Conservation (phyloP, 73 alveolate species). For the Symbiodinium pilosum region DNA sequence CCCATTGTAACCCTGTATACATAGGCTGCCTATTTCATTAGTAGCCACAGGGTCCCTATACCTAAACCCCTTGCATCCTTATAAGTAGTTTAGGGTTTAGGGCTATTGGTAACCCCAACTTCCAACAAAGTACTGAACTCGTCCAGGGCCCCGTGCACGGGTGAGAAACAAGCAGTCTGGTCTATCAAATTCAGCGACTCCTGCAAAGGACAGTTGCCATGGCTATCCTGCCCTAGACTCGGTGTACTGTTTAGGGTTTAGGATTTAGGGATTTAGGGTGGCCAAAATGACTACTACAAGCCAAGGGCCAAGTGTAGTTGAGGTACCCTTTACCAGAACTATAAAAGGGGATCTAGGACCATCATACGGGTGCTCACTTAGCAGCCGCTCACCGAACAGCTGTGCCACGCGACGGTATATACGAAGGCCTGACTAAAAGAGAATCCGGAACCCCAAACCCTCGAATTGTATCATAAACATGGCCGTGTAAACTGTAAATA, state of each 20-base stretch:
- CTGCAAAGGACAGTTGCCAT: neutral
- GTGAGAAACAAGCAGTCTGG: conserved; percentile 7
- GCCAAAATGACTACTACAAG: neutral
- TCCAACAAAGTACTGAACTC: neutral
- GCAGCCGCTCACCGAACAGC: no score
- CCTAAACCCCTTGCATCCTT: neutral
- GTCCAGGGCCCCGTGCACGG: neutral
- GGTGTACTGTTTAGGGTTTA: no score
- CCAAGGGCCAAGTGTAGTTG: no score
- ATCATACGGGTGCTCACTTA: no score
- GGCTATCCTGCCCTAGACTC: no score
- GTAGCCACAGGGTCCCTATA: neutral
- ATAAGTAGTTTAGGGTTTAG: neutral
- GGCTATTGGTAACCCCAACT: neutral
- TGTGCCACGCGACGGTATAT: no score
- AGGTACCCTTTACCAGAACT: no score
- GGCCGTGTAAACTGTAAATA: no score
- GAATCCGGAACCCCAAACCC: no score
- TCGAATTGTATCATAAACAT: no score
- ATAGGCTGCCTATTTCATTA: neutral
- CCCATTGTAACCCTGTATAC: neutral
- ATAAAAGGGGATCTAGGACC: no score
- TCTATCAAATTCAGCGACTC: conserved; percentile 7
- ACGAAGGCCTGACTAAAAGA: no score
- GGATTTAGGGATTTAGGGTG: neutral